Percentiles rank a stretch among this genome's conserved stretches.
Evolutionary conservation across 805 yeast species (phyloP).

Genomic region (Phaffomyces opuntiae): DNA sequence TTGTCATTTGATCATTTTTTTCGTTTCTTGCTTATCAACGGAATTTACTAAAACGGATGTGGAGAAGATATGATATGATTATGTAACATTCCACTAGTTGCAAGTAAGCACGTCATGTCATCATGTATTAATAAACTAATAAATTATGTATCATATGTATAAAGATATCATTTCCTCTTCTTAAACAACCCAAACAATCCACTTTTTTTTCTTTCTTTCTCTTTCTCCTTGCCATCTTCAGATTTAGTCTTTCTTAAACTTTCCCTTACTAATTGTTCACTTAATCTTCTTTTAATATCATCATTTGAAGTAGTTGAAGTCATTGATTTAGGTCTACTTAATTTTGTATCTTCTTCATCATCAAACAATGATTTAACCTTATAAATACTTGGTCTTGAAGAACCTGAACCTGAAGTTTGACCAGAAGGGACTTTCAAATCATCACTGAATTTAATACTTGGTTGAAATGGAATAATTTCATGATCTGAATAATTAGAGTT

Average conservation of each 20-base stretch:
- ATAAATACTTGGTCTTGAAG: constrained; percentile 17
- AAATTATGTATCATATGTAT: background rate
- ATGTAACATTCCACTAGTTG: too few relatives aligned
- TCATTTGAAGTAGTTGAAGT: background rate
- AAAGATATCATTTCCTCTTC: constrained; percentile 8
- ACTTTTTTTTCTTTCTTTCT: constrained; percentile 4
- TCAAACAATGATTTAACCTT: constrained; percentile 21
- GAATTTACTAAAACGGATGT: too few relatives aligned
- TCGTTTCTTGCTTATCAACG: too few relatives aligned
- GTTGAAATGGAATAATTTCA: constrained; percentile 6
- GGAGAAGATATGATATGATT: too few relatives aligned
- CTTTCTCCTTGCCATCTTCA: background rate
- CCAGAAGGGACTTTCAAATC: constrained; percentile 11
- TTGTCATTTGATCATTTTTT: too few relatives aligned
- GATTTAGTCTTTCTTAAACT: background rate
- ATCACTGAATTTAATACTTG: constrained; percentile 16
- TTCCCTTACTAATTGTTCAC: background rate
- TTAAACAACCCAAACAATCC: constrained; percentile 13
- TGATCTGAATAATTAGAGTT: background rate
- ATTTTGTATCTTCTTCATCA: constrained; percentile 5
- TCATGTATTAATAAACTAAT: too few relatives aligned
- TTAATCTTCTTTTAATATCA: constrained; percentile 3
- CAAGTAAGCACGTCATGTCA: too few relatives aligned
- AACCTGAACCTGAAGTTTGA: constrained; percentile 2
- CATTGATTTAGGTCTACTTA: constrained; percentile 7